Evolutionary conservation across 768 basidiomycete species (phyloP).

Genomic region (Zangia roseola): DNA sequence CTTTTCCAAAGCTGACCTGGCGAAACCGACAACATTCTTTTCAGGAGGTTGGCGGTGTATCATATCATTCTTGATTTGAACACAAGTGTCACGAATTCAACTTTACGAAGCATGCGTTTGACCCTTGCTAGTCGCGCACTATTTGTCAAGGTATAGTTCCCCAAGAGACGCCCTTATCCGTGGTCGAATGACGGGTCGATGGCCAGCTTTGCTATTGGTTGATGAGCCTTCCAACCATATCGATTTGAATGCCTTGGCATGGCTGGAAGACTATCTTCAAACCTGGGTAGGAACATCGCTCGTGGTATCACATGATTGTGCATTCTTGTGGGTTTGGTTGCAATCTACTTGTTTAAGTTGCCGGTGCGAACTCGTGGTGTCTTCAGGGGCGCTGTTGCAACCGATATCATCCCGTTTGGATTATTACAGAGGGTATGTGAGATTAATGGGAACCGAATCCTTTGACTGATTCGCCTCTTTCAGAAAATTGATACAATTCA

Average conservation of each 20-base stretch:
- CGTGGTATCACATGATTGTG: conserved; percentile 98
- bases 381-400: conserved; percentile 86
- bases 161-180: neutral
- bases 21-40: conserved; percentile 78
- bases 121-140: conserved; percentile 93
- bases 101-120: conserved; percentile 76
- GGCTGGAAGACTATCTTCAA: conserved; percentile 96
- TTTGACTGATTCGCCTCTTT: neutral
- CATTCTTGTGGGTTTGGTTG: conserved; percentile 69
- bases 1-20: conserved; percentile 86
- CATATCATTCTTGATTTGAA: conserved; percentile 8
- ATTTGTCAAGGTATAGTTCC: conserved; percentile 77
- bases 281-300: conserved; percentile 91
- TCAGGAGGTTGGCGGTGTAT: conserved; percentile 95
- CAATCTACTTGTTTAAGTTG: neutral
- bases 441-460: neutral
- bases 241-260: conserved; percentile 94
- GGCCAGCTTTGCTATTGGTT: conserved; percentile 75
- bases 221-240: conserved; percentile 98
- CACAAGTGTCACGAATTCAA: neutral
- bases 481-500: conserved; percentile 97
- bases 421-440: conserved; percentile 88
- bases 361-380: neutral
- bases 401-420: conserved; percentile 95
- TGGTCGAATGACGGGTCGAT: conserved; percentile 5